These are phyloP conservation scores for Myriosclerotinia scirpicola DNA, from an alignment of 2,329 filamentous ascomycete species.

Conservation along the genomic window DNA sequence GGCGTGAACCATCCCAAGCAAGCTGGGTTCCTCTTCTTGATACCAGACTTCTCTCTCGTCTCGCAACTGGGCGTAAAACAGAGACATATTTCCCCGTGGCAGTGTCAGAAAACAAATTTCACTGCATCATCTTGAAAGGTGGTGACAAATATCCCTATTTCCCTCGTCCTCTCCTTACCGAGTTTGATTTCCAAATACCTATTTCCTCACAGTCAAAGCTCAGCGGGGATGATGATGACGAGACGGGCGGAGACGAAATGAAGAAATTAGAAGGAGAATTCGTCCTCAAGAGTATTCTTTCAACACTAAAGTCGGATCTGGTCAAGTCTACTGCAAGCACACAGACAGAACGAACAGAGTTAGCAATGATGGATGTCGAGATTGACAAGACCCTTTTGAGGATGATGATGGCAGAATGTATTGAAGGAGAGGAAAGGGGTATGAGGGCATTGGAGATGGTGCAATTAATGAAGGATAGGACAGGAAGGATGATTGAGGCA, in stretches of 20 bases:
- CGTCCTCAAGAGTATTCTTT: constrained; percentile 70
- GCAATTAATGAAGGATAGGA: constrained; percentile 76
- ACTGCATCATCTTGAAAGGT: constrained; percentile 98
- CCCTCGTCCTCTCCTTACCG: constrained; percentile 81
- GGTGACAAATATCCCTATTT: constrained; percentile 92
- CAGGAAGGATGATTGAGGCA: constrained; percentile 87
- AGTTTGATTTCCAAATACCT: constrained; percentile 90
- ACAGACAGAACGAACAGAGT: constrained; percentile 62
- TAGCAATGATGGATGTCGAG: constrained; percentile 74
- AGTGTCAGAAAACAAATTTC: constrained; percentile 86
- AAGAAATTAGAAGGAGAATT: constrained; percentile 76
- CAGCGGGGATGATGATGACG: constrained; percentile 40
- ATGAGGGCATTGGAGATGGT: constrained; percentile 96
- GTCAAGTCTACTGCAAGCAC: constrained; percentile 66
- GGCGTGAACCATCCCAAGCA: constrained; percentile 81
- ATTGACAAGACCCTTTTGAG: constrained; percentile 89
- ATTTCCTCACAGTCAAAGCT: constrained; percentile 57
- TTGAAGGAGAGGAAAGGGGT: constrained; percentile 86
- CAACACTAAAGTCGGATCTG: constrained; percentile 73
- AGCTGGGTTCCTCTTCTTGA: constrained; percentile 92
- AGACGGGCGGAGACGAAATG: constrained; percentile 50
- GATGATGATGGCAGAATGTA: constrained; percentile 84
- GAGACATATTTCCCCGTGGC: constrained; percentile 96
- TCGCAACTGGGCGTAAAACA: constrained; percentile 80
- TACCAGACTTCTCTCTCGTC: constrained; percentile 77